These are phyloP conservation scores for Ilex asprella DNA, from an alignment of 257 asterid genomes.

Conservation along the genomic window DNA sequence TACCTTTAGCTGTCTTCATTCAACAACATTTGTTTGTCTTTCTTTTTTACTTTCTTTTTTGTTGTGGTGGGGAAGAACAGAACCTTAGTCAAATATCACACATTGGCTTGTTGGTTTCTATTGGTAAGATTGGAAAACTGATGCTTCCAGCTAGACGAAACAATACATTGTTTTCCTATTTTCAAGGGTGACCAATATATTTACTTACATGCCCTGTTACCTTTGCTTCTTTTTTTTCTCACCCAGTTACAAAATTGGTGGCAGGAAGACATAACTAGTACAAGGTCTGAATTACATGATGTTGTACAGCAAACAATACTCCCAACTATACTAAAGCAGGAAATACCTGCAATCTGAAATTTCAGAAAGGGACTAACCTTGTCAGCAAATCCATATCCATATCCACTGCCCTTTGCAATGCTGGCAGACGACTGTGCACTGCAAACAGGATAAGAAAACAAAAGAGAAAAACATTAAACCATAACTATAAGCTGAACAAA, in stretches of 20 bases:
- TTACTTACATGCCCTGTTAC: background rate
- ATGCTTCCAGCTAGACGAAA: background rate
- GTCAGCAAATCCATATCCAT: conserved; percentile 96
- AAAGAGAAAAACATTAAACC: conserved; percentile 13
- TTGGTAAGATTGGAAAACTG: background rate
- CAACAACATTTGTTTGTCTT: background rate
- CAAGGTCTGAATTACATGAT: background rate
- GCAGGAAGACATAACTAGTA: background rate
- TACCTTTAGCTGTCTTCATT: background rate
- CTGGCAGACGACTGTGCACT: conserved; percentile 53
- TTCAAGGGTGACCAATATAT: no score
- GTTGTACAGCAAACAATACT: background rate
- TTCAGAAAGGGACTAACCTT: conserved; percentile 49
- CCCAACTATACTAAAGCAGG: background rate
- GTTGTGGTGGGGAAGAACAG: no score
- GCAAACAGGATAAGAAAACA: conserved; percentile 7
- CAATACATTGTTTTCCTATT: background rate
- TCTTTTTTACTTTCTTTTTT: no score
- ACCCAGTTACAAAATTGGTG: background rate
- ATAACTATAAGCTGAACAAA: conserved; percentile 12
- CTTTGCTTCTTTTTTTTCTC: background rate
- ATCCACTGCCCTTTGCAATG: conserved; percentile 64
- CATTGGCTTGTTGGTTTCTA: no score
- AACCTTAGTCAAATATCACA: no score
- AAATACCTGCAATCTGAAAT: background rate